These are phyloP conservation scores for Hypoxylon fuscum DNA, from an alignment of 495 filamentous ascomycete genomes.

Conservation along the genomic window DNA sequence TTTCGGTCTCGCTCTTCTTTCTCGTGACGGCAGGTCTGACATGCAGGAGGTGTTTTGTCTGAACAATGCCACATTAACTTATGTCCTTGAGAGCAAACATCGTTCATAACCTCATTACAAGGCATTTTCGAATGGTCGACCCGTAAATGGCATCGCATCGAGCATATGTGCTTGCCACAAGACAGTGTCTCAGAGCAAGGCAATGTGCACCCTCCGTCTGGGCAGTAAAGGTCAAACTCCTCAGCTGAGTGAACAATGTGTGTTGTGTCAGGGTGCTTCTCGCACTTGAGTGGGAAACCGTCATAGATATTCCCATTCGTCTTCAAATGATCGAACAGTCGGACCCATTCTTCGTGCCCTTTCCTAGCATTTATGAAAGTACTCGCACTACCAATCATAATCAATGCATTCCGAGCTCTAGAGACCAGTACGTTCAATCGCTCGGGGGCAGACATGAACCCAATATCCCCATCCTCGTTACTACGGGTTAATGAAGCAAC, in stretches of 20 bases:
- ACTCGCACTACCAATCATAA: slow-evolving; percentile 76
- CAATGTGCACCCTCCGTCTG: slow-evolving; percentile 76
- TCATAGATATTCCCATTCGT: slow-evolving; percentile 66
- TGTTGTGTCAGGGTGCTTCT: slow-evolving; percentile 64
- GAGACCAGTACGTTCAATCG: slow-evolving; percentile 78
- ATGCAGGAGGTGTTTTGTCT: slow-evolving; percentile 44
- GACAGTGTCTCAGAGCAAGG: slow-evolving; percentile 66
- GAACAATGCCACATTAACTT: slow-evolving; percentile 45
- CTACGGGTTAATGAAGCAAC: slow-evolving; percentile 73
- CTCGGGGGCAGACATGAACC: slow-evolving; percentile 76
- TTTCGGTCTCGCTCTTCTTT: slow-evolving; percentile 55
- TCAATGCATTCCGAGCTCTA: slow-evolving; percentile 70
- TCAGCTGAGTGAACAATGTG: slow-evolving; percentile 45
- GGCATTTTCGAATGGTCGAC: slow-evolving; percentile 71
- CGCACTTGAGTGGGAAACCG: slow-evolving; percentile 75
- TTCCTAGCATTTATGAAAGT: slow-evolving; percentile 73
- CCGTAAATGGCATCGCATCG: slow-evolving; percentile 69
- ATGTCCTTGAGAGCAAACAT: slow-evolving; percentile 64
- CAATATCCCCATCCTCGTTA: slow-evolving; percentile 70
- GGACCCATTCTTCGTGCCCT: slow-evolving; percentile 65
- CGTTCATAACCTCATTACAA: slow-evolving; percentile 59
- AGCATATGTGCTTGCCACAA: slow-evolving; percentile 71
- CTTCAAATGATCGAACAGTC: slow-evolving; percentile 68
- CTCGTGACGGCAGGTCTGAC: slow-evolving; percentile 62
- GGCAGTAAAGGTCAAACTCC: slow-evolving; percentile 69